These are phyloP conservation scores for Cryphonectria radicalis DNA, from an alignment of 2,329 filamentous ascomycete species.

Conservation along the genomic window DNA sequence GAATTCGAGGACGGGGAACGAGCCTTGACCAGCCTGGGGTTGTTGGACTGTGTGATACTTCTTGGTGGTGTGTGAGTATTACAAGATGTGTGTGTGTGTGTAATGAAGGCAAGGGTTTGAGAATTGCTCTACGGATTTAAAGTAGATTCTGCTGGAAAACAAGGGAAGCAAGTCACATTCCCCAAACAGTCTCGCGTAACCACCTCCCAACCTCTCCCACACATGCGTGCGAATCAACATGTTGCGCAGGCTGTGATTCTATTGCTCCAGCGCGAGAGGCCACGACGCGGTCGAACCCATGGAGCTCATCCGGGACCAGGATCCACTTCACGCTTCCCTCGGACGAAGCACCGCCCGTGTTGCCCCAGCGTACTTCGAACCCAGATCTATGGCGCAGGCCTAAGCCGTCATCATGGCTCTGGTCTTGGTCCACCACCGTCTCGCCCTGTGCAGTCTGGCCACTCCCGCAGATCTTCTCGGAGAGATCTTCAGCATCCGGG, in stretches of 20 bases:
- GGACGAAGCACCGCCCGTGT: slow-evolving; percentile 14
- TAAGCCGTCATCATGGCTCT: slow-evolving; percentile 26
- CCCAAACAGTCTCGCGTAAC: slow-evolving; percentile 22
- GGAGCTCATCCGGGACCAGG: slow-evolving; percentile 39
- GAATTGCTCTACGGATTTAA: no score
- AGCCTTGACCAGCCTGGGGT: background rate
- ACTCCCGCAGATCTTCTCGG: slow-evolving; percentile 19
- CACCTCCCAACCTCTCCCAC: slow-evolving; percentile 19
- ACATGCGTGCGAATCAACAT: slow-evolving; percentile 34
- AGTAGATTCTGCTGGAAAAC: background rate
- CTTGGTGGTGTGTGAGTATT: background rate
- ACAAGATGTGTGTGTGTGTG: background rate
- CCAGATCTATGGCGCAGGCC: slow-evolving; percentile 34
- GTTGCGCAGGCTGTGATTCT: slow-evolving; percentile 25
- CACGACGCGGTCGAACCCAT: slow-evolving; percentile 38
- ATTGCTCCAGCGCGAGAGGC: slow-evolving; percentile 7
- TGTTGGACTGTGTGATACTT: background rate
- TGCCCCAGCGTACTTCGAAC: slow-evolving; percentile 31
- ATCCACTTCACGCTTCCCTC: slow-evolving; percentile 36
- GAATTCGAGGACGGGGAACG: background rate
- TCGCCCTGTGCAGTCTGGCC: slow-evolving; percentile 31
- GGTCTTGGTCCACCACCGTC: slow-evolving; percentile 31
- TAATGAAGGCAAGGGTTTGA: background rate
- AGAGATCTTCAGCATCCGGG: slow-evolving; percentile 23
- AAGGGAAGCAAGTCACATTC: slow-evolving; percentile 6